phyloP scores from a whole-genome alignment of 2,329 filamentous ascomycete species.

The Beauveria medogensis region DNA sequence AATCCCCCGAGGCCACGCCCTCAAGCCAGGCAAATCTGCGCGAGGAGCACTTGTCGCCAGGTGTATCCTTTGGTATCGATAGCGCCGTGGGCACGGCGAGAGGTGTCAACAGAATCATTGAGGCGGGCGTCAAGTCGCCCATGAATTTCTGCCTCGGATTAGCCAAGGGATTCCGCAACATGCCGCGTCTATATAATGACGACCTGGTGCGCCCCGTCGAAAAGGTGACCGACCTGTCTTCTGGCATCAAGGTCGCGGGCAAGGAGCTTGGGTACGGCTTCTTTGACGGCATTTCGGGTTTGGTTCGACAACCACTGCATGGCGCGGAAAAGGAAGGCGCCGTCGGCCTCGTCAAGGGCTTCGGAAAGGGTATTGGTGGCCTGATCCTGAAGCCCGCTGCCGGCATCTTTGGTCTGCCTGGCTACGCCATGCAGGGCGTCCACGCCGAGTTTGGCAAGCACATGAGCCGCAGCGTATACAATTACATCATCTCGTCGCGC shows the following conservation, averaged over 20 bases:
- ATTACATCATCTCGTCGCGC: constrained; percentile 71
- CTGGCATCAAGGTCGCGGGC: constrained; percentile 68
- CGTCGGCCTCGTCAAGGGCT: constrained; percentile 63
- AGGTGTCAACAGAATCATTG: constrained; percentile 63
- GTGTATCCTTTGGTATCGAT: constrained; percentile 32
- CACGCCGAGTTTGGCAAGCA: constrained; percentile 67
- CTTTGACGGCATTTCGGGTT: constrained; percentile 72
- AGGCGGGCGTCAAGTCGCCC: constrained; percentile 68
- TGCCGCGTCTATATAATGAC: constrained; percentile 77
- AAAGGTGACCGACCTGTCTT: constrained; percentile 69
- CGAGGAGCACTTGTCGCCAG: constrained; percentile 4
- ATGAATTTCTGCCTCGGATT: constrained; percentile 79
- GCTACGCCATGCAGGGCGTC: constrained; percentile 75
- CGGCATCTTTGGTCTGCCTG: constrained; percentile 64
- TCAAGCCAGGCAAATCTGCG: neutral
- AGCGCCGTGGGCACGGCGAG: constrained; percentile 57
- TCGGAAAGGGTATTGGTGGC: constrained; percentile 78
- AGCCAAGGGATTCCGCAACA: constrained; percentile 81
- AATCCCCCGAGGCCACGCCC: neutral
- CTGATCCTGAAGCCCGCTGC: constrained; percentile 75
- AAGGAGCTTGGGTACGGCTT: constrained; percentile 72
- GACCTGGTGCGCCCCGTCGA: constrained; percentile 70
- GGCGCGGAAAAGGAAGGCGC: constrained; percentile 43
- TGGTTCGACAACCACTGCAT: constrained; percentile 68
- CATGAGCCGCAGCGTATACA: constrained; percentile 63